Evolutionary conservation across 2,329 filamentous ascomycete species (phyloP), one percentile per base, ranked within the genome.

Genomic region (Fusarium camptoceras): DNA sequence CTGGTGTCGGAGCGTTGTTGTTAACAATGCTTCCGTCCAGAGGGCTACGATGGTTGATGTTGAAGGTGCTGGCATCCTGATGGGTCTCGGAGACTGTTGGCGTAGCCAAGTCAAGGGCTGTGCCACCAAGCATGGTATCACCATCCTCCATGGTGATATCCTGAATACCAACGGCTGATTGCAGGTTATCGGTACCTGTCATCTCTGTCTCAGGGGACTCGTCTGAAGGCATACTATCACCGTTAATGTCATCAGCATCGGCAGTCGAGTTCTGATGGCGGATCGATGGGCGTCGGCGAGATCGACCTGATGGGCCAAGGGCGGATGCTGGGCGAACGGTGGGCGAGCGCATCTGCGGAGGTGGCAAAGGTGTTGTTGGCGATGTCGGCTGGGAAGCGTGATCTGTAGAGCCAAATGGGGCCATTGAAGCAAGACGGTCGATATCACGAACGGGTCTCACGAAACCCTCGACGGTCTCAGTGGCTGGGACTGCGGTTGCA

Each of bases 231-330:
- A 91, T 88, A 74, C 95, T 94, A 68, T 98, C 95, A 14, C 90
- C 89, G 75, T 94, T 93, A 67, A 92, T 87, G 78, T 98, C 95
- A 76, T 98, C 94, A 10, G 91, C 89, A 71, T 97, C 95, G 8
- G 90, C 92, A n/a, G 92, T 96, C 20, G 95, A 98, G 68, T 92
- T 89, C 76, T 97, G 94, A 76, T 98, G 95, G 62, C 94, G 89
- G 73, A 98, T 96, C 1, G 94, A 94, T 34, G 94, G 94, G 37
- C 94, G 88, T 74, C 93, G 87, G 54, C 91, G 86, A 20, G 88
- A 83, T 62, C 90, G 85, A 46, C 82, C 81, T 7, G 84, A 82
- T 5, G 86, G 84, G 4, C 85, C 85, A 24, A 85, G 82, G 70
- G 82, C 85, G 47, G 85, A 87, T 22, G 81, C 84, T 27, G 84